Percentiles rank a stretch among this genome's conserved stretches.
Conservation (phyloP, 2,329 filamentous ascomycete species). For the Botryotinia calthae region DNA sequence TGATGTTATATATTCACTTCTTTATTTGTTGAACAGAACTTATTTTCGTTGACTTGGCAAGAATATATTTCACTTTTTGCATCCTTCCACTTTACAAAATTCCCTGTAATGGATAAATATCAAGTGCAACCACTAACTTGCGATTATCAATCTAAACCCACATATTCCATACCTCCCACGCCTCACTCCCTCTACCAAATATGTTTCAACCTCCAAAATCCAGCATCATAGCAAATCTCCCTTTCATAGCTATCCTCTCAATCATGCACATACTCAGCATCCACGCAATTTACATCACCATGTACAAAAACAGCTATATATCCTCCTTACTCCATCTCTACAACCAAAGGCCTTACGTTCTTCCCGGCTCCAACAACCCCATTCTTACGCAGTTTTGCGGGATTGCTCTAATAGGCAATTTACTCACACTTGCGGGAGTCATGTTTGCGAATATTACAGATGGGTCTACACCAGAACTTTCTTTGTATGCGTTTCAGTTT, state of each 20-base stretch:
- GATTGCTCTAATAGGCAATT: accelerated
- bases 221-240: accelerated
- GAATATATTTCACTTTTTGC: no score
- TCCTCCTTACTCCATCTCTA: neutral
- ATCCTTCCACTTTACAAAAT: no score
- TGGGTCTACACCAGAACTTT: neutral
- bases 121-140: no score
- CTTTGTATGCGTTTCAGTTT: neutral
- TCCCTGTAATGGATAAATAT: no score
- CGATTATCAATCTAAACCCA: no score
- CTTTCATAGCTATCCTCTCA: neutral
- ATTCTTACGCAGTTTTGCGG: neutral
- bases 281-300: neutral
- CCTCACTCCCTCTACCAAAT: no score
- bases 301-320: neutral
- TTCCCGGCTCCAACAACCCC: neutral
- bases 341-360: neutral
- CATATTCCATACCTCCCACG: no score
- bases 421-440: neutral
- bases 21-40: no score
- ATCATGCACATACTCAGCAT: neutral
- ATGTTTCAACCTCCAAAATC: neutral
- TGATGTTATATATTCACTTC: no score
- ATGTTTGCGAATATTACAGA: neutral
- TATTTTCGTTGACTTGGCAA: no score